A percentile compares a stretch with the other conserved stretches of the same genome.
Evolutionary conservation across 2,329 filamentous ascomycete species (phyloP).

Genomic region (Cladobotryum mycophilum): DNA sequence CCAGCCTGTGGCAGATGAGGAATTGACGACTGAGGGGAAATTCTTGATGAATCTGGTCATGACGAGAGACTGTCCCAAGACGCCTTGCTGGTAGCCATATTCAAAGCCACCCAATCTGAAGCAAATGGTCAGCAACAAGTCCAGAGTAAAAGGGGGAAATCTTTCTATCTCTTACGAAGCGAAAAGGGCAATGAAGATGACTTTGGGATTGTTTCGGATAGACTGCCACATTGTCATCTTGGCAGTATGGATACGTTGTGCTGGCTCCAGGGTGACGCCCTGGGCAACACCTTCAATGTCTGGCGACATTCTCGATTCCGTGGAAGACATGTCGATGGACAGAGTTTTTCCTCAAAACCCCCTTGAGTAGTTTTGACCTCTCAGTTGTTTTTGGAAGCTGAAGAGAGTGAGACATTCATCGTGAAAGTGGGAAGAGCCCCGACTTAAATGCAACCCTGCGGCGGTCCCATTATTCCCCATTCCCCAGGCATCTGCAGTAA

Average conservation of each 20-base stretch:
- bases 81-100: slow-evolving; percentile 50
- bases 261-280: slow-evolving; percentile 13
- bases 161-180: slow-evolving; percentile 26
- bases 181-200: slow-evolving; percentile 34
- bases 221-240: slow-evolving; percentile 22
- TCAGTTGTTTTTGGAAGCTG: no score
- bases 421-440: slow-evolving; percentile 3
- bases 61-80: slow-evolving; percentile 47
- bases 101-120: slow-evolving; percentile 43
- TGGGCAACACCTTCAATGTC: slow-evolving; percentile 12
- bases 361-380: background rate
- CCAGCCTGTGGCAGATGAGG: slow-evolving; percentile 43
- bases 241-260: slow-evolving; percentile 11
- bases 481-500: slow-evolving; percentile 1
- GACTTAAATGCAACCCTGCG: slow-evolving; percentile 8
- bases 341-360: no score
- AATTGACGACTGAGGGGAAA: slow-evolving; percentile 42
- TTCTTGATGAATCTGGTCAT: slow-evolving; percentile 45
- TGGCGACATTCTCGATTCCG: background rate
- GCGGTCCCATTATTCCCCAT: background rate
- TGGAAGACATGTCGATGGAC: slow-evolving; percentile 4
- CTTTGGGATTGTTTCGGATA: slow-evolving; percentile 29
- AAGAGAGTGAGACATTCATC: background rate
- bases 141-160: no score
- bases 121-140: no score